These are phyloP conservation scores for Penicillium sp. DNA, from an alignment of 2,329 filamentous ascomycete genomes.

Conservation along the genomic window DNA sequence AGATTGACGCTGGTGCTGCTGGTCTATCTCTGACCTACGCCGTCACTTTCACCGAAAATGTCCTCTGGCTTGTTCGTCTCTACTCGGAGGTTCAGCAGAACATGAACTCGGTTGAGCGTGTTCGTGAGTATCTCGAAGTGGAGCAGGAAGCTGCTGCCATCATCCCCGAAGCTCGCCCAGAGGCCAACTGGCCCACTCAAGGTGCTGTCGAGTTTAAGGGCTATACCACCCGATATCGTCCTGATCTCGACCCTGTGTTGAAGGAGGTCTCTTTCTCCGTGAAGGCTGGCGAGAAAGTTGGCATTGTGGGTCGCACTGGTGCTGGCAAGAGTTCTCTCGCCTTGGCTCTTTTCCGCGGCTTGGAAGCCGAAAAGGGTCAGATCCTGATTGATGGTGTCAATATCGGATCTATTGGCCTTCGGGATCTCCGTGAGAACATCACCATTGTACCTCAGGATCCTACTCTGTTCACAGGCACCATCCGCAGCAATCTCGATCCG, in stretches of 20 bases:
- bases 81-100: constrained; percentile 98
- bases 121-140: constrained; percentile 95
- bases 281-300: constrained; percentile 83
- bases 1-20: constrained; percentile 85
- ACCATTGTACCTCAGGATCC: constrained; percentile 97
- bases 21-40: constrained; percentile 95
- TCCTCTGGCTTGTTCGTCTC: constrained; percentile 91
- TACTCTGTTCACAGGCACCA: constrained; percentile 88
- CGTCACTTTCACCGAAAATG: constrained; percentile 94
- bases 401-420: constrained; percentile 85
- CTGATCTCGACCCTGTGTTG: constrained; percentile 84
- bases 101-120: constrained; percentile 98
- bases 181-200: constrained; percentile 78
- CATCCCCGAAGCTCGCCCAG: constrained; percentile 75
- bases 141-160: constrained; percentile 86
- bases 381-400: constrained; percentile 92
- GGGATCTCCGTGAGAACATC: constrained; percentile 87
- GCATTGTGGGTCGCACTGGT: constrained; percentile 92
- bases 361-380: constrained; percentile 87
- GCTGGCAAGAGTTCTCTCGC: constrained; percentile 96
- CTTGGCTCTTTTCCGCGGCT: constrained; percentile 85
- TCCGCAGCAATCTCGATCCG: constrained; percentile 89
- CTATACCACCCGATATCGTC: constrained; percentile 86
- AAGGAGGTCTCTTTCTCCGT: constrained; percentile 85
- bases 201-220: constrained; percentile 84